A percentile compares a stretch with the other conserved stretches of the same genome.
These are phyloP conservation scores for Meira nashicola DNA, from an alignment of 1,284 basidiomycete species.

Conservation along the genomic window DNA sequence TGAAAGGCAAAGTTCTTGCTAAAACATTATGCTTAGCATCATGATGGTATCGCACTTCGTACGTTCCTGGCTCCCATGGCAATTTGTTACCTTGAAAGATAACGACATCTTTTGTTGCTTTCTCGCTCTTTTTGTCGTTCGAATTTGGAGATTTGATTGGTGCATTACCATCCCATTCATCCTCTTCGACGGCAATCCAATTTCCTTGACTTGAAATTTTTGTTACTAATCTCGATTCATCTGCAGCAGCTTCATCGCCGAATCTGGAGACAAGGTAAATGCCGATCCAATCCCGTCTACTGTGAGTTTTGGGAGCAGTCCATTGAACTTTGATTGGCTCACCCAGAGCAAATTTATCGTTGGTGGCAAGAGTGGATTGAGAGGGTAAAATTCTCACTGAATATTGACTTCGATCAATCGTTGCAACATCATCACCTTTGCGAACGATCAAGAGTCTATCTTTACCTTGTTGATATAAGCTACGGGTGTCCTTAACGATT, in stretches of 20 bases:
- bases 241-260: constrained; percentile 17
- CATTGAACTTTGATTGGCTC: constrained; percentile 81
- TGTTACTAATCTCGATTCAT: constrained; percentile 56
- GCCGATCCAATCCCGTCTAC: constrained; percentile 94
- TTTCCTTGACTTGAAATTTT: constrained; percentile 79
- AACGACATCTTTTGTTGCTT: neutral
- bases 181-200: constrained; percentile 85
- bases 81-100: constrained; percentile 57
- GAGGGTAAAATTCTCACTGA: constrained; percentile 14
- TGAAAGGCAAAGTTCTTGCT: constrained; percentile 72
- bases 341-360: constrained; percentile 72
- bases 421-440: constrained; percentile 30
- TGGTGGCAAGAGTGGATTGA: neutral
- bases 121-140: neutral
- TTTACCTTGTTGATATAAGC: constrained; percentile 80
- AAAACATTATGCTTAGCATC: constrained; percentile 88
- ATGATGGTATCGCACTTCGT: constrained; percentile 67
- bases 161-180: constrained; percentile 86
- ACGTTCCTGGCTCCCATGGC: constrained; percentile 79
- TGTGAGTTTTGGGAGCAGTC: constrained; percentile 81
- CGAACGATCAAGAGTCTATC: constrained; percentile 59
- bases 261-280: constrained; percentile 61
- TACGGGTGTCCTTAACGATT: constrained; percentile 78
- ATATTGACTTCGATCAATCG: constrained; percentile 34
- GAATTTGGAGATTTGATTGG: constrained; percentile 32